Evolutionary conservation across 2,329 filamentous ascomycete species (phyloP).

Genomic region (Arthroderma sp.): DNA sequence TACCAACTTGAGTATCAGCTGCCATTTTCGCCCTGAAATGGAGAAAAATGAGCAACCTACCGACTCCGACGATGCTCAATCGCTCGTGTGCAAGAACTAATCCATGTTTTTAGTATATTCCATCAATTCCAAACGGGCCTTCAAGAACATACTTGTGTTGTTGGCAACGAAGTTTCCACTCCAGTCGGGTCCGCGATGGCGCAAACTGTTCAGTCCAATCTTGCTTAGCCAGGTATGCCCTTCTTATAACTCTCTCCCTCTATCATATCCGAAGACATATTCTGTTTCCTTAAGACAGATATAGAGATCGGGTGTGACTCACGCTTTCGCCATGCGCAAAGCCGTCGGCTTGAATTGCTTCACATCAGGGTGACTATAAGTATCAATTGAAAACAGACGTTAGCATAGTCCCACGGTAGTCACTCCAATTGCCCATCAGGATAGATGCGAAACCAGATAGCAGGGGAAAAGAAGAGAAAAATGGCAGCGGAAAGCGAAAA

Average conservation of each 20-base stretch:
- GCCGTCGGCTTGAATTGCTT: constrained; percentile 93
- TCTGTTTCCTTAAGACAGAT: not conserved
- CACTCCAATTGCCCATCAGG: not conserved
- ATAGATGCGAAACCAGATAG: not conserved
- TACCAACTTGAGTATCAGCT: constrained; percentile 25
- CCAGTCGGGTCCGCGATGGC: constrained; percentile 97
- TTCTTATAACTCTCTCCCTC: not conserved
- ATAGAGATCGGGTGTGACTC: constrained; percentile 33
- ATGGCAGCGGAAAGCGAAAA: not conserved
- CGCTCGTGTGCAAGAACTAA: constrained; percentile 91
- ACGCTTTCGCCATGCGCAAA: constrained; percentile 88
- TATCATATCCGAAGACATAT: not conserved
- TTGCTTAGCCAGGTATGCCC: not conserved
- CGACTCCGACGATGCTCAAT: constrained; percentile 92
- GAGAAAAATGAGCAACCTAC: constrained; percentile 40
- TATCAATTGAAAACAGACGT: not conserved
- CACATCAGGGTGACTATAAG: constrained; percentile 68
- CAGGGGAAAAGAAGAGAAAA: not conserved
- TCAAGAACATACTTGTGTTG: constrained; percentile 68
- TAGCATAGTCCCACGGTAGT: not conserved
- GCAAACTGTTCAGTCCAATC: constrained; percentile 49
- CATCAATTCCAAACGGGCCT: not conserved
- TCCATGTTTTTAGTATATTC: constrained; percentile 9
- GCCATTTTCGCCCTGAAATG: not conserved
- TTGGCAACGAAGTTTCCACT: constrained; percentile 88